A percentile compares a stretch with the other conserved stretches of the same genome.
Evolutionary conservation across 768 basidiomycete genomes (phyloP).

Genomic region (Clitopilus hobsonii): DNA sequence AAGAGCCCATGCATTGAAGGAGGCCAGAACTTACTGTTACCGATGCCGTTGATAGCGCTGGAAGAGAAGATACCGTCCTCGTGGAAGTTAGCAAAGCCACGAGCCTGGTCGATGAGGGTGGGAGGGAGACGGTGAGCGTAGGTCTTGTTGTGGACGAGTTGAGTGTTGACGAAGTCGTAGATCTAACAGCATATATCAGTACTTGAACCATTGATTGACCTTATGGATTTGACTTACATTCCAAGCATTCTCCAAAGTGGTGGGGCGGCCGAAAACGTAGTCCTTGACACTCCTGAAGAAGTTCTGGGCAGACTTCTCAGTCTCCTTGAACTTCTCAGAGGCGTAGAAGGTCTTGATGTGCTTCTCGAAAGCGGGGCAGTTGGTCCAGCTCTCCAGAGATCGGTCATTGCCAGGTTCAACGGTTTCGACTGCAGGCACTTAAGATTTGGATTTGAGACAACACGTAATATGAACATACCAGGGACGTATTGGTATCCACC

Average conservation of each 20-base stretch:
- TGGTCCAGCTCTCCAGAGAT: constrained; percentile 76
- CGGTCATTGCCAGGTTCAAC: constrained; percentile 81
- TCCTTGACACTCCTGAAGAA: constrained; percentile 68
- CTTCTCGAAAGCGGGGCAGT: constrained; percentile 57
- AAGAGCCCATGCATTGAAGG: neutral
- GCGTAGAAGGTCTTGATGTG: constrained; percentile 57
- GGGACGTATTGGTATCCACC: constrained; percentile 86
- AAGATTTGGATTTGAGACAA: neutral
- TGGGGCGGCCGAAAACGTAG: constrained; percentile 65
- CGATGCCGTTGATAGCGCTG: constrained; percentile 56
- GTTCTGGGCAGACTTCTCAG: constrained; percentile 47
- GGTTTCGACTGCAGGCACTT: constrained; percentile 59
- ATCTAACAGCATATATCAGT: constrained; percentile 36
- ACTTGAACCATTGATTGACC: too few relatives aligned
- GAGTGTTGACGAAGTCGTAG: constrained; percentile 72
- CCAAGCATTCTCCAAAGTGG: constrained; percentile 69
- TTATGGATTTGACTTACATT: constrained; percentile 49
- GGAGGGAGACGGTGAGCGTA: constrained; percentile 79
- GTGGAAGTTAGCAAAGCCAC: constrained; percentile 73
- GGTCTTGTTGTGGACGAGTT: constrained; percentile 78
- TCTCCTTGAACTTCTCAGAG: constrained; percentile 64
- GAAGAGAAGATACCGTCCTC: constrained; percentile 73
- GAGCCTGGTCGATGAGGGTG: constrained; percentile 70
- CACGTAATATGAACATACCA: constrained; percentile 29
- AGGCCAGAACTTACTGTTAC: constrained; percentile 58